Evolutionary conservation across 2,329 filamentous ascomycete genomes (phyloP), one percentile per base, ranked within the genome.

Genomic region (Pyricularia sp.): DNA sequence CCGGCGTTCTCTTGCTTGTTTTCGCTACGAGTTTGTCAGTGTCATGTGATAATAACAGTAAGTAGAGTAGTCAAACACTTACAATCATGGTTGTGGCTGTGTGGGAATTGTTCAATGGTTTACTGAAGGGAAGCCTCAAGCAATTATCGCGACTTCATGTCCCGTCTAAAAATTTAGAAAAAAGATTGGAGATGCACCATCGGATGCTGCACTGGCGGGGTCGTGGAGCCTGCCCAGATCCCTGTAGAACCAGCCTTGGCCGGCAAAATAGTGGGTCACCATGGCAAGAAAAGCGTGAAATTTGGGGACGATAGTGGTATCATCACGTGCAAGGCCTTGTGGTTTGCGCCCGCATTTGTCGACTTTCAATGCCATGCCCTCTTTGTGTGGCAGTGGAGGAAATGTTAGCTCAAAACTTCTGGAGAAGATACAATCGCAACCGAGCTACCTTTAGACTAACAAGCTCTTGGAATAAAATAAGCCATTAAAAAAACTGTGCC

Each of bases 1-100:
- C 74, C 92, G 86, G 74, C 92, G 85, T 79, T 94, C 88, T 73
- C 92, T 88, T 71, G 90, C 89, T 85, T 93, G 90, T 84, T 90
- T 87, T 75, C 90, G 87, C 81, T 86, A 72, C 3, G 69, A 65
- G 17, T 10, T 10, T 55, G 42, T 55, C 42, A 55, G 20, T n/a
- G 17, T 10, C 42, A n/a, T 1, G 42, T 55, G 14, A 17, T 36
- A 3, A 20, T 7, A n/a, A 5, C 20, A 55, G 42, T n/a, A 14
- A 25, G 33, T 12, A 23, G 14, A 28, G 23, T 2, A 31, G 4
- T 28, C 4, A 6, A 26, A 11, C 3, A 64, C 61, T 64, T 64
- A 64, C 61, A 28, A 64, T 64, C 61, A 64, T 64, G 61, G 23
- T 31, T 28, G 28, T 64, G 61, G 23, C 14, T 28, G 61, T 26